Conservation (phyloP, 345 rosid genomes). For the Cardiospermum halicacabum region DNA sequence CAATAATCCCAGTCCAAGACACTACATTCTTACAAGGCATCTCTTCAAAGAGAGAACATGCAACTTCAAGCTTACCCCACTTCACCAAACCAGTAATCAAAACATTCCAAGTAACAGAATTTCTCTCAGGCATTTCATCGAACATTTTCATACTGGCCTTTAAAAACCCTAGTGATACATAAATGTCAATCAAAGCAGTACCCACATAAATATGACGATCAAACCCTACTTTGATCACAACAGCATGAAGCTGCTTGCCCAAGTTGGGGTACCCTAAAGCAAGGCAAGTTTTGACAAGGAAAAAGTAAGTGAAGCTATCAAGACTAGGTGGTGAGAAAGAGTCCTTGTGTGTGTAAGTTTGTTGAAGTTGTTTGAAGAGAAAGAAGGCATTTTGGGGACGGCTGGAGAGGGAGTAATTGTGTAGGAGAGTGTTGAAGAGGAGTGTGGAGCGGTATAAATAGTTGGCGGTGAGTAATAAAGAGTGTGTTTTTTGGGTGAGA, state of each 20-base stretch:
- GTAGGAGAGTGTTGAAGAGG: constrained; percentile 51
- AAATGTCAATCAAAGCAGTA: constrained; percentile 55
- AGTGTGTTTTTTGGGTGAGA: constrained; percentile 43
- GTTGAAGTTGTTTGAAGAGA: constrained; percentile 44
- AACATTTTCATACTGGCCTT: constrained; percentile 41
- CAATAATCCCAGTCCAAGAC: constrained; percentile 80
- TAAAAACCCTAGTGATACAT: constrained; percentile 25
- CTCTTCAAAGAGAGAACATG: constrained; percentile 49
- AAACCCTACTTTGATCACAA: constrained; percentile 59
- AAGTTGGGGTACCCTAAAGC: constrained; percentile 21
- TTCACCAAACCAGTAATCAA: constrained; percentile 67
- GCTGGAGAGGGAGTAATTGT: constrained; percentile 42
- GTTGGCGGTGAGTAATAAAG: constrained; percentile 34
- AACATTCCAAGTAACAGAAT: constrained; percentile 71
- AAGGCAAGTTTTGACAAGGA: constrained; percentile 45
- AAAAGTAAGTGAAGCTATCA: constrained; percentile 62
- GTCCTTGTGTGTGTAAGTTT: constrained; percentile 21
- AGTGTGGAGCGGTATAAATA: constrained; percentile 23
- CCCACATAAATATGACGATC: constrained; percentile 57
- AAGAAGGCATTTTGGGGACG: constrained; percentile 39
- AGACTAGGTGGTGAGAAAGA: constrained; percentile 26
- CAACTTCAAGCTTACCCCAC: constrained; percentile 53
- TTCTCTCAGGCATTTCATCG: constrained; percentile 65
- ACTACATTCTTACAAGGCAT: constrained; percentile 65
- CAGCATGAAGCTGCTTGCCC: constrained; percentile 60